Evolutionary conservation across 2,329 filamentous ascomycete species (phyloP).

Genomic region (Xylaria sp.): DNA sequence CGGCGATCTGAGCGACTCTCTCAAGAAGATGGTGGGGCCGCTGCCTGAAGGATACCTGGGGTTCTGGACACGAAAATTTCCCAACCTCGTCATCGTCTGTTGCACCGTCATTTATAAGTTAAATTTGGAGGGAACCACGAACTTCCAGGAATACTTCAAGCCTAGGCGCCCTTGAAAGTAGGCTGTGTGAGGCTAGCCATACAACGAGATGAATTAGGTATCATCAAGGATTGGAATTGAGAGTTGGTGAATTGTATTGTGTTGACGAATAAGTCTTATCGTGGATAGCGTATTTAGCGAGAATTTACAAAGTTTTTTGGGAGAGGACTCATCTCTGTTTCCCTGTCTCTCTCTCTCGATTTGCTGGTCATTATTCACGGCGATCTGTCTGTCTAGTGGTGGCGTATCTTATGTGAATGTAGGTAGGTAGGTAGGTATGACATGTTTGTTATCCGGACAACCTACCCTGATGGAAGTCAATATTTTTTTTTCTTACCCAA

Average conservation of each 20-base stretch:
- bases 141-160: slow-evolving; percentile 73
- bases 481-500: background rate
- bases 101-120: slow-evolving; percentile 76
- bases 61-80: slow-evolving; percentile 84
- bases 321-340: too few relatives aligned
- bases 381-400: background rate
- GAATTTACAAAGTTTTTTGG: too few relatives aligned
- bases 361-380: background rate
- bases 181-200: too few relatives aligned
- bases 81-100: slow-evolving; percentile 76
- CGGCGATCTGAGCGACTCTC: slow-evolving; percentile 86
- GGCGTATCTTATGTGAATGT: background rate
- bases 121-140: slow-evolving; percentile 65
- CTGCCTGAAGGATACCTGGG: slow-evolving; percentile 80
- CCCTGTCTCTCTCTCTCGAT: background rate
- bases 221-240: too few relatives aligned
- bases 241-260: background rate
- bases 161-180: slow-evolving; percentile 37
- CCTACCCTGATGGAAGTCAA: slow-evolving; percentile 1
- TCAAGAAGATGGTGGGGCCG: slow-evolving; percentile 72
- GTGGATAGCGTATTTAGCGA: background rate
- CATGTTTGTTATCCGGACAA: slow-evolving; percentile 8
- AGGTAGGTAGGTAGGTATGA: too few relatives aligned
- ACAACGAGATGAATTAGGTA: too few relatives aligned
- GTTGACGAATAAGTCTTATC: background rate